Evolutionary conservation across 805 yeast genomes (phyloP).

Genomic region (Barnettozyma salicaria): DNA sequence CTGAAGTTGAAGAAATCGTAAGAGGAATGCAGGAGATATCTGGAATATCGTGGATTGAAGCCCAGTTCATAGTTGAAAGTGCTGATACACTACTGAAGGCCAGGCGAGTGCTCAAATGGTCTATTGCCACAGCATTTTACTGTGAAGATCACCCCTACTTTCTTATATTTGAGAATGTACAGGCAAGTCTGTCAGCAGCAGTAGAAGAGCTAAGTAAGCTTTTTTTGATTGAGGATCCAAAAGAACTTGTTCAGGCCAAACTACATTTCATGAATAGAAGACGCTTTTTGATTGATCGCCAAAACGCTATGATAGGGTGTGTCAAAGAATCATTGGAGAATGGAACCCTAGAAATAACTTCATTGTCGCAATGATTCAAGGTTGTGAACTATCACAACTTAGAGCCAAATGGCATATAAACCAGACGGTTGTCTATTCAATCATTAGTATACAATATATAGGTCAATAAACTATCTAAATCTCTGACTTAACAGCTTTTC

Average conservation of each 20-base stretch:
- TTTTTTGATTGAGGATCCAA: conserved; percentile 39
- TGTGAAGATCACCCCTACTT: conserved; percentile 48
- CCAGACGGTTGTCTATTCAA: no score
- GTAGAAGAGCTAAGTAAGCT: conserved; percentile 66
- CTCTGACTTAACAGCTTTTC: conserved; percentile 75
- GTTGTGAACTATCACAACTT: no score
- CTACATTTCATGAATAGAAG: conserved; percentile 33
- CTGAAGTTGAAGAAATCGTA: conserved; percentile 58
- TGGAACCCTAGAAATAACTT: conserved; percentile 5
- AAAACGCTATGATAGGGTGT: conserved; percentile 33
- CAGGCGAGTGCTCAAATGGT: conserved; percentile 81
- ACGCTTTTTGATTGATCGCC: conserved; percentile 31
- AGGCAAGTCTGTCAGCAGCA: conserved; percentile 53
- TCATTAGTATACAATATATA: no score
- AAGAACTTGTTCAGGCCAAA: conserved; percentile 29
- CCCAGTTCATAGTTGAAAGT: conserved; percentile 75
- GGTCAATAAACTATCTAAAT: conserved; percentile 77
- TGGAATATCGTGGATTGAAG: conserved; percentile 79
- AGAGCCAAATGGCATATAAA: no score
- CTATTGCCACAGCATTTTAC: conserved; percentile 76
- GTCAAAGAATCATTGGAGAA: conserved; percentile 17
- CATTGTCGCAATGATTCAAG: no score
- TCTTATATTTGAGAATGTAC: conserved; percentile 64
- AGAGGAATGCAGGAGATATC: conserved; percentile 56
- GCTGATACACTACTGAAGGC: conserved; percentile 59